Percentiles rank a stretch among this genome's conserved stretches.
phyloP scores from a whole-genome alignment of 495 filamentous ascomycete genomes.

The Trichoderma parareesei region DNA sequence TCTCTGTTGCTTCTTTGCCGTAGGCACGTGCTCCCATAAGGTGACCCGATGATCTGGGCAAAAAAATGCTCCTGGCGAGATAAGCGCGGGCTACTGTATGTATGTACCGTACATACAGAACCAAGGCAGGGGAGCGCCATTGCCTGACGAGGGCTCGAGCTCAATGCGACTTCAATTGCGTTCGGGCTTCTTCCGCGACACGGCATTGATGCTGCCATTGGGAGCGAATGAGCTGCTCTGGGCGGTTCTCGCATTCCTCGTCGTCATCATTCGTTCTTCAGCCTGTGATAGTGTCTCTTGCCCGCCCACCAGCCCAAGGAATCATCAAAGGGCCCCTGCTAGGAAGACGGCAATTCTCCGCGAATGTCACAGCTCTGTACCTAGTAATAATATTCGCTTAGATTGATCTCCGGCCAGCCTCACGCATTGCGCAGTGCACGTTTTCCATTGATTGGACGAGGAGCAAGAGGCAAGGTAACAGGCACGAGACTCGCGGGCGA shows the following conservation, averaged over 20 bases:
- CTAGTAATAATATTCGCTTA: too few species aligned
- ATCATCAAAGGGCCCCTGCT: too few species aligned
- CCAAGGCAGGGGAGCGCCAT: not conserved
- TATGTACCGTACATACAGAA: not conserved
- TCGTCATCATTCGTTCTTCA: too few species aligned
- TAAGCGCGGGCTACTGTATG: not conserved
- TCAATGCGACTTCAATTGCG: not conserved
- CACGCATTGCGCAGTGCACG: not conserved
- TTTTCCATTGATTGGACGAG: constrained; percentile 1
- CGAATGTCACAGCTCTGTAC: too few species aligned
- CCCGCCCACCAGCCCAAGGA: too few species aligned
- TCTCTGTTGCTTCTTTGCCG: not conserved
- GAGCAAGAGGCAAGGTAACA: not conserved
- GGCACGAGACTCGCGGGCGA: constrained; percentile 3
- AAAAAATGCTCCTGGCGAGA: not conserved
- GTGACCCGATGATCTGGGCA: too few species aligned
- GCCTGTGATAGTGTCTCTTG: too few species aligned
- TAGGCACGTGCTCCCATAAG: not conserved
- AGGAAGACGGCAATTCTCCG: too few species aligned
- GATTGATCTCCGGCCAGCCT: not conserved
- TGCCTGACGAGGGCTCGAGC: not conserved
- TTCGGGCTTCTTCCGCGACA: not conserved
- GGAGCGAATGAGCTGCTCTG: too few species aligned
- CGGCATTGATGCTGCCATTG: too few species aligned
- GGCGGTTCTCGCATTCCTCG: too few species aligned